Evolutionary conservation across 2,329 filamentous ascomycete species (phyloP).

Genomic region (Xylaria multiplex): DNA sequence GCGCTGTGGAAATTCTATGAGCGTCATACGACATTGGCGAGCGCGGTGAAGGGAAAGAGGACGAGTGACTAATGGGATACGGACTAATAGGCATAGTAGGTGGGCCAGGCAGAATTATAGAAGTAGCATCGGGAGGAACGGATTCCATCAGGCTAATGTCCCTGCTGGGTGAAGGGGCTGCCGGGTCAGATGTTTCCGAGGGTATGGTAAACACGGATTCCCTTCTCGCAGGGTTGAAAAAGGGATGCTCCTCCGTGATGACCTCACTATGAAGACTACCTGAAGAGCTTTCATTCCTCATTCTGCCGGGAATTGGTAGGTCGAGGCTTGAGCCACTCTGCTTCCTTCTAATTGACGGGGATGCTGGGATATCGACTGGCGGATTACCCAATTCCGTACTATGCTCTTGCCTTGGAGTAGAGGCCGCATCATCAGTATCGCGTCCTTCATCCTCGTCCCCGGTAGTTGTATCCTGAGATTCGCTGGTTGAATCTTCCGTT

Average conservation of each 20-base stretch:
- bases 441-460: conserved; percentile 41
- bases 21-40: conserved; percentile 76
- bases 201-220: conserved; percentile 50
- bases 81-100: conserved; percentile 67
- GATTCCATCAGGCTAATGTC: conserved; percentile 57
- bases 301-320: conserved; percentile 50
- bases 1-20: conserved; percentile 77
- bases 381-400: conserved; percentile 36
- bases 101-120: conserved; percentile 57
- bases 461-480: conserved; percentile 40
- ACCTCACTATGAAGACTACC: conserved; percentile 63
- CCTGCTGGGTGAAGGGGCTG: conserved; percentile 58
- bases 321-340: conserved; percentile 59
- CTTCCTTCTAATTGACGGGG: conserved; percentile 53
- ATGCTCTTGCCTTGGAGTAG: conserved; percentile 49
- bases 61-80: conserved; percentile 70
- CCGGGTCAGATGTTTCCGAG: conserved; percentile 53
- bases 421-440: conserved; percentile 41
- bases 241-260: conserved; percentile 59
- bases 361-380: conserved; percentile 30
- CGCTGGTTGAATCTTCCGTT: conserved; percentile 45
- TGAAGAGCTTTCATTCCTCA: conserved; percentile 61
- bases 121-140: conserved; percentile 61
- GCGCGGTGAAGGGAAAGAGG: conserved; percentile 76
- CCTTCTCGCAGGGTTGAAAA: conserved; percentile 53